Conservation (phyloP, 2,329 filamentous ascomycete genomes). For the Hypoxylon sp. region DNA sequence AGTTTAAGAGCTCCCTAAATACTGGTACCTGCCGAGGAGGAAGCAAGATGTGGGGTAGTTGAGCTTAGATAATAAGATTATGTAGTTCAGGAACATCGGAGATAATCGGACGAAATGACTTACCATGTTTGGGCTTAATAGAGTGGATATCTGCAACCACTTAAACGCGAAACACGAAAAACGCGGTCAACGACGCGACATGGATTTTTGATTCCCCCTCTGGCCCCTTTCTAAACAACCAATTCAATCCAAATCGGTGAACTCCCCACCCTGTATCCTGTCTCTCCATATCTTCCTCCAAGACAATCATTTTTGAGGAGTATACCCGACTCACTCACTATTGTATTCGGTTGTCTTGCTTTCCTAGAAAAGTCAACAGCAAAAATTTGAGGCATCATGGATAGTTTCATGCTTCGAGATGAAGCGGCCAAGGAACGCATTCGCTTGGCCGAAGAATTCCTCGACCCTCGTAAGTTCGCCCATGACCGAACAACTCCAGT, state of each 20-base stretch:
- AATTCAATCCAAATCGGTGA: constrained; percentile 23
- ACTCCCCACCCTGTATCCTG: constrained; percentile 16
- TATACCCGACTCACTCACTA: neutral
- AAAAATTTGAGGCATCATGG: constrained; percentile 67
- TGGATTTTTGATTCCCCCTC: constrained; percentile 42
- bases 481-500: neutral
- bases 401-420: constrained; percentile 82
- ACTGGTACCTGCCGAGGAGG: neutral
- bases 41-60: neutral
- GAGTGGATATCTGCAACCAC: constrained; percentile 41
- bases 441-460: constrained; percentile 89
- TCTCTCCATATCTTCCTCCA: neutral
- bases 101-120: constrained; percentile 29
- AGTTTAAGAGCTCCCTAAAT: no score
- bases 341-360: neutral
- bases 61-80: constrained; percentile 6
- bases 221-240: constrained; percentile 33
- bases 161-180: constrained; percentile 43
- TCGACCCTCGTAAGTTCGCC: constrained; percentile 83
- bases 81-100: constrained; percentile 34
- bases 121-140: constrained; percentile 35
- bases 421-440: constrained; percentile 87
- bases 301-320: constrained; percentile 6
- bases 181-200: constrained; percentile 40
- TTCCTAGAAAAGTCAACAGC: constrained; percentile 1